phyloP scores from a whole-genome alignment of 129 eudicot genomes.

The Arctium lappa region DNA sequence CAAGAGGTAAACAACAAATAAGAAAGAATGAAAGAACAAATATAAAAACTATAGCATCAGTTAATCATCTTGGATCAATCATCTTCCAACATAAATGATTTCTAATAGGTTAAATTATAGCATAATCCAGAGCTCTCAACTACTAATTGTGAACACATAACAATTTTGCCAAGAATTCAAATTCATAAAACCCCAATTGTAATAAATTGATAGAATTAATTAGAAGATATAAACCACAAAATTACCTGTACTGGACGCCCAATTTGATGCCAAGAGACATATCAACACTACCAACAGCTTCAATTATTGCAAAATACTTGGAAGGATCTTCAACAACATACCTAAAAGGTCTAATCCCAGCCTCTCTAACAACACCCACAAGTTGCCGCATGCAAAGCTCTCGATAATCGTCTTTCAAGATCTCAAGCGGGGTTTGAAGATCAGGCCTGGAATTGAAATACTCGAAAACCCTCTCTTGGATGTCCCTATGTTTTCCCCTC shows the following conservation, averaged over 20 bases:
- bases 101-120: neutral
- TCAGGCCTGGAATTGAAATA: slow-evolving; percentile 75
- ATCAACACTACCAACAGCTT: slow-evolving; percentile 93
- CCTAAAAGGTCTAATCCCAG: slow-evolving; percentile 67
- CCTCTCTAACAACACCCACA: slow-evolving; percentile 73
- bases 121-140: neutral
- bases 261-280: slow-evolving; percentile 91
- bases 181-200: neutral
- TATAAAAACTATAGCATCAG: neutral
- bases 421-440: slow-evolving; percentile 87
- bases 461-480: slow-evolving; percentile 68
- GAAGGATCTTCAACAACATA: slow-evolving; percentile 76
- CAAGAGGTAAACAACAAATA: neutral
- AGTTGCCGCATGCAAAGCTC: slow-evolving; percentile 81
- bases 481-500: slow-evolving; percentile 79
- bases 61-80: neutral
- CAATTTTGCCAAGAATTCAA: neutral
- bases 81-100: neutral
- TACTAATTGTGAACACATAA: no score
- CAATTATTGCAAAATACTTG: slow-evolving; percentile 76
- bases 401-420: slow-evolving; percentile 72
- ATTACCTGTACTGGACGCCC: slow-evolving; percentile 94
- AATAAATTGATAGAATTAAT: neutral
- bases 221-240: neutral
- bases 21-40: neutral